phyloP scores from a whole-genome alignment of 75 land plant genomes.

The Chamaecyparis obtusa region DNA sequence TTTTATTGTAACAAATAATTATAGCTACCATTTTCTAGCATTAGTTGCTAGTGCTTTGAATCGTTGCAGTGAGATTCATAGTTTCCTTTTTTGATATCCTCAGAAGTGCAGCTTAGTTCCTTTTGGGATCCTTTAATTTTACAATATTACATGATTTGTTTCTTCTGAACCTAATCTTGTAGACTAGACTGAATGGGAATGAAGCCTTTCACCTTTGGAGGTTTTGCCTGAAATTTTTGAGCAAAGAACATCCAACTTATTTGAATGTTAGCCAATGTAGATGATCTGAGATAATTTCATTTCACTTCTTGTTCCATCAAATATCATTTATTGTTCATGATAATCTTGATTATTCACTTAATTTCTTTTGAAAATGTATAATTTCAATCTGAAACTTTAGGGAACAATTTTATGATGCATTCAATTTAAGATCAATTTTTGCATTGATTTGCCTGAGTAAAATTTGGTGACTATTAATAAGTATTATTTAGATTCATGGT shows the following conservation, averaged over 20 bases:
- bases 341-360: not conserved
- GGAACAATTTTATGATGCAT: not conserved
- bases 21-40: not conserved
- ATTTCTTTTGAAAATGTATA: not conserved
- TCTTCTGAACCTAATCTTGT: not conserved
- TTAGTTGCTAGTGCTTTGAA: not conserved
- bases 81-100: not conserved
- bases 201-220: not conserved
- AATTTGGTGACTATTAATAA: slow-evolving; percentile 65
- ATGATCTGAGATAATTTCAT: not conserved
- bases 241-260: not conserved
- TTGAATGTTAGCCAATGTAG: not conserved
- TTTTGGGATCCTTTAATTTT: not conserved
- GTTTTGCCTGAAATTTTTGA: slow-evolving; percentile 3
- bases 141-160: not conserved
- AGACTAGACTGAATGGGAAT: not conserved
- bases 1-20: not conserved
- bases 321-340: not conserved
- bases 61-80: not conserved
- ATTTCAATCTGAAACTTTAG: not conserved
- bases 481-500: not conserved
- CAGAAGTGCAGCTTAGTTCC: not conserved
- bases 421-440: slow-evolving; percentile 66
- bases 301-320: not conserved
- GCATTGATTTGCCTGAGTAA: slow-evolving; percentile 84